Conservation (phyloP, 129 eudicot genomes). For the Cynara cardunculus region DNA sequence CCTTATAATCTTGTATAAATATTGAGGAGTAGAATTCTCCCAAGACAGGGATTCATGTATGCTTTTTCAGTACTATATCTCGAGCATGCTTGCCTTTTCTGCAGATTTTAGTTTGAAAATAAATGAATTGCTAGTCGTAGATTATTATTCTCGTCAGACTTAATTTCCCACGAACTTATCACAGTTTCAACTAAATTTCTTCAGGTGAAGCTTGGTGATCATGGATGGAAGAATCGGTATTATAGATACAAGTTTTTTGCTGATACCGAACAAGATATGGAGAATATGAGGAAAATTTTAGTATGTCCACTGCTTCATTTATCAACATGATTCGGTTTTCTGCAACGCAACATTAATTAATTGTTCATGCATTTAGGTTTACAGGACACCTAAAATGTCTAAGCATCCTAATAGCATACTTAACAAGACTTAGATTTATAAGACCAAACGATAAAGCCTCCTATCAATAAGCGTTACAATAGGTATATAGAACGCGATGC, state of each 20-base stretch:
- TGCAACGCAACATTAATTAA: not conserved
- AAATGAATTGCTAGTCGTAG: no score
- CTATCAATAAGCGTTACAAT: not conserved
- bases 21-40: no score
- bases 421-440: not conserved
- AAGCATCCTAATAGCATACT: not conserved
- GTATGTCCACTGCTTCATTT: conserved; percentile 24
- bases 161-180: not conserved
- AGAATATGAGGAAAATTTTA: conserved; percentile 33
- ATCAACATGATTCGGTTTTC: not conserved
- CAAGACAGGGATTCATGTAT: no score
- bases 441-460: not conserved
- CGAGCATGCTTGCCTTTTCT: not conserved
- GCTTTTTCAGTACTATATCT: no score
- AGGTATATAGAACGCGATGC: not conserved
- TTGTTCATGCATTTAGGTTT: not conserved
- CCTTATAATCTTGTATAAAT: no score
- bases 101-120: not conserved
- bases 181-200: not conserved
- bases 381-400: not conserved
- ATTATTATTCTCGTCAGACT: no score
- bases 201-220: conserved; percentile 49
- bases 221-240: conserved; percentile 52
- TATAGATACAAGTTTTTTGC: conserved; percentile 53
- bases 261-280: conserved; percentile 29